Percentiles rank a stretch among this genome's conserved stretches.
These are phyloP conservation scores for Whalleya microplaca DNA, from an alignment of 2,329 filamentous ascomycete species.

Conservation along the genomic window DNA sequence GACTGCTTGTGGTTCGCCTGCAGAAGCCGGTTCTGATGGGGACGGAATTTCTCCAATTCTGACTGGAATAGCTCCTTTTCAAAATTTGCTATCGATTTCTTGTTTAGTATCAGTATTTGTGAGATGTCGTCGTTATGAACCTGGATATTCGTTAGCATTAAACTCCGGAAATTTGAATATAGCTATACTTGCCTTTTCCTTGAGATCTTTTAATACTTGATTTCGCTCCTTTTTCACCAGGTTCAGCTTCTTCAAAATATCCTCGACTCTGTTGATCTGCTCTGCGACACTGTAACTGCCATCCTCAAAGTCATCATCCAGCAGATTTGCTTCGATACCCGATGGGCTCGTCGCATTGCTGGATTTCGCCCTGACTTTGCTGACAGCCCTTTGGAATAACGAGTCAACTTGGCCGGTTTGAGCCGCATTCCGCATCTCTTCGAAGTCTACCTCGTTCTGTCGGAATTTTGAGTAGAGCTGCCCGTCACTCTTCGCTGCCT, in stretches of 20 bases:
- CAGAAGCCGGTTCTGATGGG: conserved; percentile 86
- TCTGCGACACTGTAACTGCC: conserved; percentile 79
- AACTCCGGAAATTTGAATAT: conserved; percentile 2
- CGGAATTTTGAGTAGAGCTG: conserved; percentile 82
- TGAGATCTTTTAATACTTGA: conserved; percentile 93
- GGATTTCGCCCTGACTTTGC: conserved; percentile 71
- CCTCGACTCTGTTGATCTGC: conserved; percentile 87
- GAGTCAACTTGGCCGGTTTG: conserved; percentile 86
- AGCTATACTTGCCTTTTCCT: conserved; percentile 78
- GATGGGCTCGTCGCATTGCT: conserved; percentile 65
- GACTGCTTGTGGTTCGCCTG: conserved; percentile 97
- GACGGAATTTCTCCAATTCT: conserved; percentile 95
- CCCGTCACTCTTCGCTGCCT: conserved; percentile 83
- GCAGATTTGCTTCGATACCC: conserved; percentile 71
- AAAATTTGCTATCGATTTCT: conserved; percentile 91
- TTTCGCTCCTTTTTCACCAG: conserved; percentile 89
- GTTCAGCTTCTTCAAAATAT: conserved; percentile 87
- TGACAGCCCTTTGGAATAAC: conserved; percentile 84
- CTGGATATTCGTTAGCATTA: conserved; percentile 50
- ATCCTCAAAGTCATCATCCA: conserved; percentile 93
- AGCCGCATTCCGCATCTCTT: conserved; percentile 90
- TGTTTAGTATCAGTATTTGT: conserved; percentile 95
- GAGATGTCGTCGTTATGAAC: conserved; percentile 97
- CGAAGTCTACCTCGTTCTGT: conserved; percentile 86
- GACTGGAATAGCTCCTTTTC: conserved; percentile 92